Evolutionary conservation across 2,329 filamentous ascomycete species (phyloP).

Genomic region (Scedosporium aurantiacum): DNA sequence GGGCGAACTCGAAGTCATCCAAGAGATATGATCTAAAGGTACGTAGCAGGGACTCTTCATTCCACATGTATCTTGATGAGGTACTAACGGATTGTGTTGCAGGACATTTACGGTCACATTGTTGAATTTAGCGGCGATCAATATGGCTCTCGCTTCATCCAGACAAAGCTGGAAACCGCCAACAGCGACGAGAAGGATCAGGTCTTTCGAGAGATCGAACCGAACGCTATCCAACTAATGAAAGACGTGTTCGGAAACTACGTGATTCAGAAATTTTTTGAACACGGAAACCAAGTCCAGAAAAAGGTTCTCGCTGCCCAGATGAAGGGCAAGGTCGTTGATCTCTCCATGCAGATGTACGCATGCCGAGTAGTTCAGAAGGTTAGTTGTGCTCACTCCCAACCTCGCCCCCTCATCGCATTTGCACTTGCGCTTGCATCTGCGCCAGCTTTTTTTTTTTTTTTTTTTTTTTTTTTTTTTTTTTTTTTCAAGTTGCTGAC

Average conservation of each 20-base stretch:
- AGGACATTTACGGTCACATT: constrained; percentile 76
- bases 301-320: constrained; percentile 76
- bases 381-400: constrained; percentile 31
- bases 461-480: background rate
- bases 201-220: constrained; percentile 76
- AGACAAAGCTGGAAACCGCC: constrained; percentile 80
- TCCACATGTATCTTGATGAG: background rate
- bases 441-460: too few relatives aligned
- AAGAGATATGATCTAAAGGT: constrained; percentile 70
- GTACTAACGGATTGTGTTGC: background rate
- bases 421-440: background rate
- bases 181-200: constrained; percentile 94
- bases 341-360: constrained; percentile 79
- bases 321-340: constrained; percentile 77
- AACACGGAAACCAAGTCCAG: constrained; percentile 87
- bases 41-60: constrained; percentile 9
- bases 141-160: constrained; percentile 89
- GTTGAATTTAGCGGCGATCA: constrained; percentile 96
- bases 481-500: background rate
- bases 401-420: background rate
- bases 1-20: constrained; percentile 59
- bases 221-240: constrained; percentile 81
- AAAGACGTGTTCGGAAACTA: constrained; percentile 97
- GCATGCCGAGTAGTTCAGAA: constrained; percentile 95
- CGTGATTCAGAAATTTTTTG: constrained; percentile 95